A percentile compares a stretch with the other conserved stretches of the same genome.
Evolutionary conservation across 2,329 filamentous ascomycete genomes (phyloP).

Genomic region (Chalara sp.): DNA sequence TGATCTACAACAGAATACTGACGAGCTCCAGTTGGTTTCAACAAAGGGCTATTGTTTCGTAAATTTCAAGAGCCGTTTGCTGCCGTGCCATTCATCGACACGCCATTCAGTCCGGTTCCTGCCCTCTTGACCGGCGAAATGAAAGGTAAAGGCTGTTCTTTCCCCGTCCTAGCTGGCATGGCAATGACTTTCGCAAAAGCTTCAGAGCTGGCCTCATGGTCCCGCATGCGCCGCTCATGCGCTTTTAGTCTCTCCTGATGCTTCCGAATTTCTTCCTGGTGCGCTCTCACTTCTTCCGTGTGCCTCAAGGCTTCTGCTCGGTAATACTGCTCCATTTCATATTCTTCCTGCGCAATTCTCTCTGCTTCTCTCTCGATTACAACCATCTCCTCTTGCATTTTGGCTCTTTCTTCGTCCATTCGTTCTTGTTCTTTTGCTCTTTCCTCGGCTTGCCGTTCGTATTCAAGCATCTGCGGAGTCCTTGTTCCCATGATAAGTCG

Average conservation of each 20-base stretch:
- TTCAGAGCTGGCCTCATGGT: slow-evolving; percentile 22
- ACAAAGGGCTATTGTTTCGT: too few relatives aligned
- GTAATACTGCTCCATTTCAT: slow-evolving; percentile 27
- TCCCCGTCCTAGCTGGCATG: slow-evolving; percentile 21
- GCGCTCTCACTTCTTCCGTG: slow-evolving; percentile 23
- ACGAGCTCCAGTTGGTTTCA: too few relatives aligned
- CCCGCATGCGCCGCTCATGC: slow-evolving; percentile 10
- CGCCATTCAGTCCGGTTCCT: not conserved
- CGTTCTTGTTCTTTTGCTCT: slow-evolving; percentile 19
- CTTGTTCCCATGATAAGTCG: slow-evolving; percentile 18
- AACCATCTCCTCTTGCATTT: slow-evolving; percentile 19
- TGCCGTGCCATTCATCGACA: too few relatives aligned
- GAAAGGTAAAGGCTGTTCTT: slow-evolving; percentile 20
- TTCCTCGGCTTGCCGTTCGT: slow-evolving; percentile 25
- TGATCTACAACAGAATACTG: too few relatives aligned
- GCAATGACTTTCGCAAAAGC: slow-evolving; percentile 27
- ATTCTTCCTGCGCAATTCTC: slow-evolving; percentile 25
- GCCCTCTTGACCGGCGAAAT: slow-evolving; percentile 8
- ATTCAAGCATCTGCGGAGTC: slow-evolving; percentile 25
- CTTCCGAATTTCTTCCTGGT: slow-evolving; percentile 23
- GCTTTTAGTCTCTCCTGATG: slow-evolving; percentile 19
- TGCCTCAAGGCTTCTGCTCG: slow-evolving; percentile 25
- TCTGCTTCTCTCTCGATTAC: slow-evolving; percentile 21
- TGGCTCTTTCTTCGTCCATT: slow-evolving; percentile 5
- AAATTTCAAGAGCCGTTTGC: too few relatives aligned